Evolutionary conservation across 176 grass and related monocot genomes (phyloP), one percentile per base, ranked within the genome.

Genomic region (Hyparrhenia diplandra): DNA sequence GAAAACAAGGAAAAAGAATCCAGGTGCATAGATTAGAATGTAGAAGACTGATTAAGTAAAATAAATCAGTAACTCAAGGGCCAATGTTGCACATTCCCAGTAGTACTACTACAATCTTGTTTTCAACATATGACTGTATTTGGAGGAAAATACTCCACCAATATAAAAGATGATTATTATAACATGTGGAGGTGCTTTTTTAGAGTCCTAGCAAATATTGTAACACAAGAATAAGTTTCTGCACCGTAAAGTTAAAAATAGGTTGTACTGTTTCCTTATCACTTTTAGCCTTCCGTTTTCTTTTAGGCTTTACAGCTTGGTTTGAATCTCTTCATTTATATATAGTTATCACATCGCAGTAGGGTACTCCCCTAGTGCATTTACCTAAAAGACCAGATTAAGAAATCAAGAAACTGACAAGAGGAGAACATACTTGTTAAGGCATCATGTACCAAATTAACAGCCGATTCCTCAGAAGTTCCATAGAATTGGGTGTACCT

Each of bases 401-500:
- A 70, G 34, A 66, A 64, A 57, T 82, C 13, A 32, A 64, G 57
- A 12, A 80, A 86, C 68, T 76, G 40, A 55, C 47, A 78, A 43
- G 54, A 75, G 43, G 16, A 64, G 47, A 75, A 79, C 90, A 61
- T 99, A 99, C 96, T 93, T 88, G 78, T 95, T 62, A 99, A 93
- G 31, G 96, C 96, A 90, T 99, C 96, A 78, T 93, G 96, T 73
- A 90, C 96, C 86, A 99, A 85, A 91, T 91, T 85, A 83, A 93
- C 41, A 71, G 92, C 91, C 45, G 90, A 91, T 89, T 76, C 89
- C 83, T 91, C 92, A 76, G 92, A 94, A 64, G 88, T 99, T 84
- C 96, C 96, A 88, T 99, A 99, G 85, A 99, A 99, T 81, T 90
- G 84, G 2, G 92, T 93, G 80, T 99, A 99, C 80, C 92, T 93